Conservation (phyloP, 1,139 yeast species). For the Sugiyamaella grinbergsii region DNA sequence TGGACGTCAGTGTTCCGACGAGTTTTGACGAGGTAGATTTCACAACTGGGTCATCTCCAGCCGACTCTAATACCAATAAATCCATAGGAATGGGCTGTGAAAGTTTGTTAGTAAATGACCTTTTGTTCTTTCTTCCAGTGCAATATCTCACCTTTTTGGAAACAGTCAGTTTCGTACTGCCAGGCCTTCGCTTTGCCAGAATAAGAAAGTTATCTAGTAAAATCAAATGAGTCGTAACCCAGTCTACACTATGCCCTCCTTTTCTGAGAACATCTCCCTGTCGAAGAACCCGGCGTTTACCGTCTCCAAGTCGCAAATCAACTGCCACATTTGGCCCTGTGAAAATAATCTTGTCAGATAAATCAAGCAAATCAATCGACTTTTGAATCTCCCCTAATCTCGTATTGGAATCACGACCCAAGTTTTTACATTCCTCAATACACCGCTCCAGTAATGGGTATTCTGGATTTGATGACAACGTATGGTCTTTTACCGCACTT, state of each 20-base stretch:
- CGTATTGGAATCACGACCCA: conserved; percentile 54
- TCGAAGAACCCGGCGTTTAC: conserved; percentile 52
- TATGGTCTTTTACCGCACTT: conserved; percentile 55
- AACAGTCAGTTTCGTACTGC: conserved; percentile 41
- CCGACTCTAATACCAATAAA: conserved; percentile 42
- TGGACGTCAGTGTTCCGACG: conserved; percentile 37
- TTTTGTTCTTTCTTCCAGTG: not conserved
- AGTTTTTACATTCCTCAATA: conserved; percentile 49
- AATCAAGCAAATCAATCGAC: conserved; percentile 46
- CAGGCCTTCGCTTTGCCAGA: conserved; percentile 57
- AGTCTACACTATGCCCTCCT: conserved; percentile 59
- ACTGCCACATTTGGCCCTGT: conserved; percentile 42
- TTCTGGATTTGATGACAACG: conserved; percentile 59
- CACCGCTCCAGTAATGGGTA: conserved; percentile 57
- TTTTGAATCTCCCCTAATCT: conserved; percentile 45
- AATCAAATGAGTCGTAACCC: conserved; percentile 54
- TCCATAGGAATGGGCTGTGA: conserved; percentile 46
- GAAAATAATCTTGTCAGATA: conserved; percentile 42
- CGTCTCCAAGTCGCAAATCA: conserved; percentile 57
- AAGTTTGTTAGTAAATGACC: conserved; percentile 1
- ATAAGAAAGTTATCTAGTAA: conserved; percentile 72
- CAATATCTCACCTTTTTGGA: conserved; percentile 34
- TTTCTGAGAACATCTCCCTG: conserved; percentile 65
- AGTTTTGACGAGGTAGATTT: conserved; percentile 37
- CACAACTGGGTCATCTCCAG: conserved; percentile 41